phyloP scores from a whole-genome alignment of 257 asterid genomes.

The Solanum piurae region DNA sequence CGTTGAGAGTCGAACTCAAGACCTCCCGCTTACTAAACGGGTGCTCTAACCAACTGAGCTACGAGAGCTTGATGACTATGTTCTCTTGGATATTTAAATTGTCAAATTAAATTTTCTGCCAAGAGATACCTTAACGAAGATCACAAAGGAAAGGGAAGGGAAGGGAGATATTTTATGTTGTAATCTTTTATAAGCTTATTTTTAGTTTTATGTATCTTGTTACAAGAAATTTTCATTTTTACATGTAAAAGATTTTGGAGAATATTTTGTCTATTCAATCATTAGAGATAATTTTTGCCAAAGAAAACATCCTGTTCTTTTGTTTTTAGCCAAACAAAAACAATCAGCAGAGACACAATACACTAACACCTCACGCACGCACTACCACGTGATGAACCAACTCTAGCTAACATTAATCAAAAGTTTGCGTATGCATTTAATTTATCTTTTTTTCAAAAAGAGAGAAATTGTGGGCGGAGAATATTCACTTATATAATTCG shows the following conservation, averaged over 20 bases:
- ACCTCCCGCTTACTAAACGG: slow-evolving; percentile 99
- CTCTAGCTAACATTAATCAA: neutral
- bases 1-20: slow-evolving; percentile 89
- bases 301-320: neutral
- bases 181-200: neutral
- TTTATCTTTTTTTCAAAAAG: too few species aligned
- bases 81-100: neutral
- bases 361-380: neutral
- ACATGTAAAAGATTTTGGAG: too few species aligned
- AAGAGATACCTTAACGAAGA: neutral
- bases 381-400: neutral
- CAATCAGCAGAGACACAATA: neutral
- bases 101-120: neutral
- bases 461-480: neutral
- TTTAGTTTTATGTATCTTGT: neutral
- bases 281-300: neutral
- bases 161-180: neutral
- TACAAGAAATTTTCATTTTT: neutral
- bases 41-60: slow-evolving; percentile 99
- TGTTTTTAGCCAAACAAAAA: neutral
- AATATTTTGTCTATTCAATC: too few species aligned
- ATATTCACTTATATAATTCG: neutral
- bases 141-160: neutral
- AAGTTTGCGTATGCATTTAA: neutral
- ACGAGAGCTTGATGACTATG: slow-evolving; percentile 29